Conservation (phyloP, 1,139 yeast species). For the Eremothecium coryli region DNA sequence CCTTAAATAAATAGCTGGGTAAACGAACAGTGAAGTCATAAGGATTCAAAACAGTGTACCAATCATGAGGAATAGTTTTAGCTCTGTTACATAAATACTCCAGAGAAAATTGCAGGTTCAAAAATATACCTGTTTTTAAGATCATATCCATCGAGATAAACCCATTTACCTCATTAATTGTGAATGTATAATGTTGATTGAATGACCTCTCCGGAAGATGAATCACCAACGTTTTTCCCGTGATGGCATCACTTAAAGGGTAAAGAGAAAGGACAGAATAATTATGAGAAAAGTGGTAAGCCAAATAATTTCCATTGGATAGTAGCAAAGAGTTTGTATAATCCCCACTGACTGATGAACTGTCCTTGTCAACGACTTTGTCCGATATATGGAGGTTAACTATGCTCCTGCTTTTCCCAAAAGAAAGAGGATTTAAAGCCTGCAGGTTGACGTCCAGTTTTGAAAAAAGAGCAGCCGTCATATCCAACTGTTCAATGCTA, state of each 20-base stretch:
- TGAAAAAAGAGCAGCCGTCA: slow-evolving; percentile 5
- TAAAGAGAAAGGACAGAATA: slow-evolving; percentile 19
- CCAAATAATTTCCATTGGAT: slow-evolving; percentile 17
- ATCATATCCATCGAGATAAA: slow-evolving; percentile 17
- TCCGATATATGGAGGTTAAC: slow-evolving; percentile 6
- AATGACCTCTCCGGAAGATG: slow-evolving; percentile 22
- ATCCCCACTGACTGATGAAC: slow-evolving; percentile 10
- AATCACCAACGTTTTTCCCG: slow-evolving; percentile 20
- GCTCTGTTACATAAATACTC: slow-evolving; percentile 21
- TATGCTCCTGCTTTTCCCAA: slow-evolving; percentile 1
- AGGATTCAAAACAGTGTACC: slow-evolving; percentile 64
- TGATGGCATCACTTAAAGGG: slow-evolving; percentile 15
- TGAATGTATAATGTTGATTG: slow-evolving; percentile 22
- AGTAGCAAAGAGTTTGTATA: slow-evolving; percentile 19
- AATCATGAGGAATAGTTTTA: slow-evolving; percentile 27
- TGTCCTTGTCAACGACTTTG: slow-evolving; percentile 1
- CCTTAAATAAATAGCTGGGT: slow-evolving; percentile 47
- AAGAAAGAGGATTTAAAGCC: slow-evolving; percentile 3
- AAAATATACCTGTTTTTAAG: slow-evolving; percentile 29
- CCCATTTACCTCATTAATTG: slow-evolving; percentile 13
- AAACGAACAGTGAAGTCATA: slow-evolving; percentile 63
- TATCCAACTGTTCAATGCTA: too few relatives aligned
- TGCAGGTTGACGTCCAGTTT: slow-evolving; percentile 10
- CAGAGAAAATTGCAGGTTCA: slow-evolving; percentile 29
- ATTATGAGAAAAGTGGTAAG: slow-evolving; percentile 22